A percentile compares a stretch with the other conserved stretches of the same genome.
These are phyloP conservation scores for Neurospora sp. DNA, from an alignment of 495 filamentous ascomycete genomes.

Conservation along the genomic window DNA sequence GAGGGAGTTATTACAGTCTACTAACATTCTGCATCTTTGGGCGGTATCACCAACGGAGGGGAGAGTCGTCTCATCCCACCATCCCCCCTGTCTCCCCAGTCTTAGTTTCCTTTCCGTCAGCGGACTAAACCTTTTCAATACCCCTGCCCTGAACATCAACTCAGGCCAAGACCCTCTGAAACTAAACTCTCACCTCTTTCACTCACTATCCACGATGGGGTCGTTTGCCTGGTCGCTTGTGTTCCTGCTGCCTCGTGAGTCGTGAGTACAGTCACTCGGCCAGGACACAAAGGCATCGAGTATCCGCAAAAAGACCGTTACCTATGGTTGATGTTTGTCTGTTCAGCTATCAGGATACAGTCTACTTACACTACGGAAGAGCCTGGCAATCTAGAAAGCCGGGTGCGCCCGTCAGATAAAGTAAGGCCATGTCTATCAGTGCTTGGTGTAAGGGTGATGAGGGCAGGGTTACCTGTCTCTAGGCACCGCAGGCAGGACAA, in stretches of 20 bases:
- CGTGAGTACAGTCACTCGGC: neutral
- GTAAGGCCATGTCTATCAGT: neutral
- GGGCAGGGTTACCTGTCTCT: neutral
- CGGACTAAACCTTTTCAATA: neutral
- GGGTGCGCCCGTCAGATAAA: neutral
- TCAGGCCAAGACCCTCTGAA: neutral
- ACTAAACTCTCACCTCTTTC: neutral
- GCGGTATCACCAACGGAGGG: neutral
- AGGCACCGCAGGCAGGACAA: neutral
- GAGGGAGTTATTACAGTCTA: neutral
- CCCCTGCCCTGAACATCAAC: neutral
- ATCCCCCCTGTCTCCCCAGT: neutral
- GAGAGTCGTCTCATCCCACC: neutral
- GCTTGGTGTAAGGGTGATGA: neutral
- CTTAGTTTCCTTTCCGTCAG: neutral
- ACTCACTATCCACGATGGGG: neutral
- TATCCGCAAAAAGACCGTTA: neutral
- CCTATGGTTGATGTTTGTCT: neutral
- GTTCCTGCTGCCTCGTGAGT: neutral
- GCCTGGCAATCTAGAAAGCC: neutral
- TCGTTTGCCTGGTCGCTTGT: neutral
- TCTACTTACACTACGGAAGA: neutral
- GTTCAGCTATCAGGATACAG: neutral
- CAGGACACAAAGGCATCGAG: neutral
- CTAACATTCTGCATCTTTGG: neutral